Percentiles rank a stretch among this genome's conserved stretches.
Evolutionary conservation across 169 alveolate species (phyloP).

Genomic region (Plasmodium reichenowi): DNA sequence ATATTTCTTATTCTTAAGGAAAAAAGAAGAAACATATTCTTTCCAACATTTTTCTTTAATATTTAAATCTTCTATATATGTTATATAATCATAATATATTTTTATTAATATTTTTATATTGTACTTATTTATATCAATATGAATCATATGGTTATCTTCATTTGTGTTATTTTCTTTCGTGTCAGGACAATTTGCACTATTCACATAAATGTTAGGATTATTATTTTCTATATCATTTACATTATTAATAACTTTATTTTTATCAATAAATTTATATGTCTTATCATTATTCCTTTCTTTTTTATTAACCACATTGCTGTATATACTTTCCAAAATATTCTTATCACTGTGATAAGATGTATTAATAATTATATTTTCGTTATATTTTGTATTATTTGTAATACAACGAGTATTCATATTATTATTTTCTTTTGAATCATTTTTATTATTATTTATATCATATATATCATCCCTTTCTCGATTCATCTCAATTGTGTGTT

Average conservation of each 20-base stretch:
- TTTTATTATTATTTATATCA: neutral
- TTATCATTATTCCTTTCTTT: neutral
- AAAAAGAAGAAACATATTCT: constrained; percentile 23
- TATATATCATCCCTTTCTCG: neutral
- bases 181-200: neutral
- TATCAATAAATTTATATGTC: neutral
- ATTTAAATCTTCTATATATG: constrained; percentile 44
- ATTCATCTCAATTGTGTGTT: neutral
- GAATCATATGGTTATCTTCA: neutral
- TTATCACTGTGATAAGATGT: neutral
- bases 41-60: constrained; percentile 49
- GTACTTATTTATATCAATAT: constrained; percentile 2
- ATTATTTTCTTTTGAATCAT: neutral
- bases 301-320: neutral
- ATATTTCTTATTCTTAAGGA: constrained; percentile 8
- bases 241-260: neutral
- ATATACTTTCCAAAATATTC: neutral
- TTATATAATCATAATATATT: constrained; percentile 34
- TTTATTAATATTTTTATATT: constrained; percentile 11
- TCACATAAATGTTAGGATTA: neutral
- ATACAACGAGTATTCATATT: neutral
- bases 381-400: neutral
- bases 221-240: neutral
- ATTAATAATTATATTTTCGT: neutral
- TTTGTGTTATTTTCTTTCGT: neutral